These are phyloP conservation scores for Coniophora puteana DNA, from an alignment of 1,284 basidiomycete genomes.

Conservation along the genomic window DNA sequence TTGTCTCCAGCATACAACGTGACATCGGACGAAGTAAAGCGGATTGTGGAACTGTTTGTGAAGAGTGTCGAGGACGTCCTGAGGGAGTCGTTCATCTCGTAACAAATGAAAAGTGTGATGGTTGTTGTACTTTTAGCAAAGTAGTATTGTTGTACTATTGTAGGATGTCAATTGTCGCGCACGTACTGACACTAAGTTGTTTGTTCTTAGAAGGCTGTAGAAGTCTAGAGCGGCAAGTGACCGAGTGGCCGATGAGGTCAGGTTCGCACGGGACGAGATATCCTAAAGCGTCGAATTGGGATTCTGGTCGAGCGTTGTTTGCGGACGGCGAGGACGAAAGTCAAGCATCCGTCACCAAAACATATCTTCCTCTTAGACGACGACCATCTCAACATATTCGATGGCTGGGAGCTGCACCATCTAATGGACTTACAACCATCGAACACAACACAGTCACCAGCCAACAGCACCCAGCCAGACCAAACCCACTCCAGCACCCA, in stretches of 20 bases:
- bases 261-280: too few species aligned
- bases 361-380: conserved; percentile 23
- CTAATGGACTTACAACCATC: conserved; percentile 80
- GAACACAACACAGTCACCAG: conserved; percentile 66
- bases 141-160: too few species aligned
- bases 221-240: too few species aligned
- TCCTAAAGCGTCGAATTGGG: too few species aligned
- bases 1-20: conserved; percentile 76
- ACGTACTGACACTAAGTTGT: too few species aligned
- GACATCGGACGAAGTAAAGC: conserved; percentile 60
- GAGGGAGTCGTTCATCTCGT: conserved; percentile 29
- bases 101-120: too few species aligned
- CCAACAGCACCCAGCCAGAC: conserved; percentile 40
- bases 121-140: too few species aligned
- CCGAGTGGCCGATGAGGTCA: too few species aligned
- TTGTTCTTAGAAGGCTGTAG: too few species aligned
- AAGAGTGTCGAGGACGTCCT: conserved; percentile 62
- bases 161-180: too few species aligned
- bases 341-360: conserved; percentile 5
- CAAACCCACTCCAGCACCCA: conserved; percentile 33
- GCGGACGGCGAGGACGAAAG: background rate
- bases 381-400: conserved; percentile 37
- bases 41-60: conserved; percentile 61
- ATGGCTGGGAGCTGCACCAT: conserved; percentile 78
- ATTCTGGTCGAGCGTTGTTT: conserved; percentile 1